Evolutionary conservation across 1,139 yeast genomes (phyloP), one percentile per base, ranked within the genome.

Genomic region (Saccharomyces hybrid): DNA sequence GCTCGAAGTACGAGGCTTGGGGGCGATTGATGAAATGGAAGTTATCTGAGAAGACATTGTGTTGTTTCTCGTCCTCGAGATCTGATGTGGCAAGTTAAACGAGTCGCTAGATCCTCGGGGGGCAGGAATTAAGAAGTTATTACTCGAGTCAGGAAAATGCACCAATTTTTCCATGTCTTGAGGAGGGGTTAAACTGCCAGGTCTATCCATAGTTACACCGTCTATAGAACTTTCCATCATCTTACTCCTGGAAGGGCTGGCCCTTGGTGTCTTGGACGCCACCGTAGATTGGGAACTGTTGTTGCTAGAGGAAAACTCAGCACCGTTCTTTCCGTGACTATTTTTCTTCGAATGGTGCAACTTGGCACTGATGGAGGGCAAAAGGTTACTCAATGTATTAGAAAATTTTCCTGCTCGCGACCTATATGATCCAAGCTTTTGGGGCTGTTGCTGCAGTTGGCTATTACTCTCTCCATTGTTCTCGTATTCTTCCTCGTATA

Each of bases 11-110:
- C 60, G 55, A 5, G 60, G 58, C 25, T 61, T 59, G 27, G 60
- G 66, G 25, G 61, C 58, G 9, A 63, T 55, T 7, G 68, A 63
- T 5, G 72, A 69, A 42, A 67, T 57, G 1, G 69, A 60, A 6
- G 71, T 68, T 28, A 68, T 62, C 56, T 69, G 71, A 3, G 72
- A 69, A 5, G 67, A 63, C 48, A 65, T 61, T 4, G 72, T 69
- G 51, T 68, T 67, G 46, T 67, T 64, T 55, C 72, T 62, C 25
- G 72, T 64, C 53, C 72, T 63, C 7, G 69, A 60, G 16, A 61
- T 59, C 54, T 49, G 65, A 48, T 52, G 60, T 25, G 52, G 60
- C 52, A 51, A 47, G 5, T 61, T 62, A 49, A 57, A 64, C 19
- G 71, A 67, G 56, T 65, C 70, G 53, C 57, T 63, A 16, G 69